Base-by-base conservation (phyloP, 108 stramenopile genomes). In the Cyclotella cryptica region DNA sequence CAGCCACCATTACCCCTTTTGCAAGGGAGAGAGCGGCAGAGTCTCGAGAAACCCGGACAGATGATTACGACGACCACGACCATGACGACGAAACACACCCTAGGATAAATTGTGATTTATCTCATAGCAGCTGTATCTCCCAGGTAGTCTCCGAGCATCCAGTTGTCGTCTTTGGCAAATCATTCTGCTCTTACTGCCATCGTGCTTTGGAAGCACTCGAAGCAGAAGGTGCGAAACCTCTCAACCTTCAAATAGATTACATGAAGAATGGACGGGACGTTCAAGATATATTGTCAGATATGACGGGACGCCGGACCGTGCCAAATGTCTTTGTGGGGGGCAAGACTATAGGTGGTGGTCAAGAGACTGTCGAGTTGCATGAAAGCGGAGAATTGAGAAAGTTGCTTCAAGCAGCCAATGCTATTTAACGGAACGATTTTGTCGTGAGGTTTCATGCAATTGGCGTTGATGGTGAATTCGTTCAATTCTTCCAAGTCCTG, bases 311-410 rank as follows among this genome's bases (percentile, higher is more conserved):
- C 26, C 76, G 94, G 14, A 97, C 95, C 15, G 97, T 97, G 22
- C 97, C 97, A 26, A 96, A 95, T 83, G 92, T 97, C 11, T 97
- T 97, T 77, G 81, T 97, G 26, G 84, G 81, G 58, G 94, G 94
- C 18, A 85, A 67, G 18, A 81, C 79, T 72, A 86, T 96, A 55
- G 97, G 97, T 21, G 97, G 93, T 28, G 90, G 93, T 19, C 90
- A 94, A 70, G 91, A 96, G 68, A 93, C 91, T 22, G 61, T 59
- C 7, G 41, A 53, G 28, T 65, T 83, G 29, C 30, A 62, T 15
- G 18, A 42, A 40, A 62, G 40, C 18, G 61, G 61, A 62, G 39
- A 18, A 30, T 27, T 62, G 40, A 62, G 39, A 62, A 30, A 39
- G 19, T 18, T 62, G 61, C 55, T 57, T 21, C 24, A 24, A 13